These are phyloP conservation scores for Beta corolliflora DNA, from an alignment of 179 eudicot genomes.

Conservation along the genomic window DNA sequence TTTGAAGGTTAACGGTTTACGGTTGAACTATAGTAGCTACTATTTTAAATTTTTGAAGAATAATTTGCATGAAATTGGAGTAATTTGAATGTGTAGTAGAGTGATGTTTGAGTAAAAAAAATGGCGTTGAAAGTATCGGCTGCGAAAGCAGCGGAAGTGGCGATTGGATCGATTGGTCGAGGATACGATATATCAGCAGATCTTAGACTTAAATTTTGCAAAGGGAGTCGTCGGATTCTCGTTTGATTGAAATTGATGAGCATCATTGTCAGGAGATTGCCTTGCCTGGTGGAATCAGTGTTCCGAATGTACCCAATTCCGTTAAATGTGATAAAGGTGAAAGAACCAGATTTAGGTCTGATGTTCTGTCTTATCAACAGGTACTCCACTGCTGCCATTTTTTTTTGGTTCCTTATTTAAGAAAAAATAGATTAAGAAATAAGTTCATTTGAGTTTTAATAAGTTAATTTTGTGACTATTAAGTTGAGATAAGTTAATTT, in stretches of 20 bases:
- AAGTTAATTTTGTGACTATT: no score
- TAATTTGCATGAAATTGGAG: neutral
- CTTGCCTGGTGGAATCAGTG: slow-evolving; percentile 69
- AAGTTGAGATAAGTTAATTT: no score
- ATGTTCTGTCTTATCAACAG: slow-evolving; percentile 89
- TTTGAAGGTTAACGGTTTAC: slow-evolving; percentile 2
- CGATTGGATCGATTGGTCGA: slow-evolving; percentile 77
- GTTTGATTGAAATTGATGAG: slow-evolving; percentile 75
- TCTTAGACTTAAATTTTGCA: slow-evolving; percentile 80
- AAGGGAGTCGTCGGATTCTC: slow-evolving; percentile 53
- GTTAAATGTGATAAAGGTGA: slow-evolving; percentile 96
- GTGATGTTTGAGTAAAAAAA: slow-evolving; percentile 26
- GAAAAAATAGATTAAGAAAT: no score
- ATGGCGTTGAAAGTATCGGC: slow-evolving; percentile 81
- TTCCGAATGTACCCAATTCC: slow-evolving; percentile 60
- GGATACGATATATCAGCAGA: slow-evolving; percentile 82
- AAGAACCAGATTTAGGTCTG: slow-evolving; percentile 81
- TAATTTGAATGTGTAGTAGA: neutral
- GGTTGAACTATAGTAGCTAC: neutral
- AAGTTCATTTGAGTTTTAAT: no score
- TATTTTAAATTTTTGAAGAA: no score
- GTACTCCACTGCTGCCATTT: slow-evolving; percentile 35
- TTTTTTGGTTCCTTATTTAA: neutral
- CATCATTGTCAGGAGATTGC: slow-evolving; percentile 52
- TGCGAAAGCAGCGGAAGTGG: slow-evolving; percentile 69